Percentiles rank a stretch among this genome's conserved stretches.
These are phyloP conservation scores for Macroventuria anomochaeta DNA, from an alignment of 2,329 filamentous ascomycete species.

Conservation along the genomic window DNA sequence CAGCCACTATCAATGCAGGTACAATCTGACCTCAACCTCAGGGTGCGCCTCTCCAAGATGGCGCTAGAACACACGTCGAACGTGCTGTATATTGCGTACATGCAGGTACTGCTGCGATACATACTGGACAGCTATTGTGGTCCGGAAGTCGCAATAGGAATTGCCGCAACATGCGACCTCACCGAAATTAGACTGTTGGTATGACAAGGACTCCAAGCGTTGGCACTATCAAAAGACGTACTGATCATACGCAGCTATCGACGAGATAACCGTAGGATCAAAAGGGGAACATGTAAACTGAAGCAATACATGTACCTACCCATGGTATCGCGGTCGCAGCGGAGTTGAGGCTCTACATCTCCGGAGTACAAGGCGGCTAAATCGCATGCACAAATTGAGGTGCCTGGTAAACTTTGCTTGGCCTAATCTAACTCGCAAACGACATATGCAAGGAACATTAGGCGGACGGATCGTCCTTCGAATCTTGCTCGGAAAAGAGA, in stretches of 20 bases:
- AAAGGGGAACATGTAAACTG: not conserved
- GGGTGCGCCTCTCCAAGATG: not conserved
- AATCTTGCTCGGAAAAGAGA: not conserved
- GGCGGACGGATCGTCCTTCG: not conserved
- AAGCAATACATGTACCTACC: not conserved
- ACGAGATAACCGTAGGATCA: too few species aligned
- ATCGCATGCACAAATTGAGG: not conserved
- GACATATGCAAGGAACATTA: not conserved
- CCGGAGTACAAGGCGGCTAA: constrained; percentile 16
- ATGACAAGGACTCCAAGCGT: too few species aligned
- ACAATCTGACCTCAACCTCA: constrained; percentile 5
- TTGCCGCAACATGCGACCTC: not conserved
- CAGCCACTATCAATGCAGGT: constrained; percentile 6
- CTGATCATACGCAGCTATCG: too few species aligned
- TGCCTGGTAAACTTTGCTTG: constrained; percentile 4
- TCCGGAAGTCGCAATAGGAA: not conserved
- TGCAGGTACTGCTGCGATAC: not conserved
- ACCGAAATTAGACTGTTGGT: too few species aligned
- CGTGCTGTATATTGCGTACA: constrained; percentile 3
- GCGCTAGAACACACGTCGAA: constrained; percentile 10
- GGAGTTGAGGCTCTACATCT: constrained; percentile 8
- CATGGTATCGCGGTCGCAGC: not conserved
- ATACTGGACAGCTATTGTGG: not conserved
- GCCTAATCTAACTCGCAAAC: constrained; percentile 4
- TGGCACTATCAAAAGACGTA: too few species aligned